A percentile compares a stretch with the other conserved stretches of the same genome.
Conservation (phyloP, 2,329 filamentous ascomycete species). For the Trichoderma sp. region DNA sequence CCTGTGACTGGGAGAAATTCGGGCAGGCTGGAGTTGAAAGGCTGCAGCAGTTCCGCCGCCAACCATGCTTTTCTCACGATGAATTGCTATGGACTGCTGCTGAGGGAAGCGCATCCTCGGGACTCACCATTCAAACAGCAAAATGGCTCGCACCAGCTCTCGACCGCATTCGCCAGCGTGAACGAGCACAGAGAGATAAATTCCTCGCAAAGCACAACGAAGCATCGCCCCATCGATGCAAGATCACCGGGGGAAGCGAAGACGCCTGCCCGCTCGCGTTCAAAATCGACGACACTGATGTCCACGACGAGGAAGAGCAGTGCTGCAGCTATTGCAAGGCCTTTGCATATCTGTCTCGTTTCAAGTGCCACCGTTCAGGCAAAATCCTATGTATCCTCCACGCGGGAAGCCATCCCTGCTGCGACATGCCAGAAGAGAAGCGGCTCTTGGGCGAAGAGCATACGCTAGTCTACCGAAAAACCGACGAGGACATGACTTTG, state of each 20-base stretch:
- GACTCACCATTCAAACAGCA: slow-evolving; percentile 77
- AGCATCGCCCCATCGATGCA: slow-evolving; percentile 55
- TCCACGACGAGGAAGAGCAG: slow-evolving; percentile 89
- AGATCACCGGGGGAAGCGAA: slow-evolving; percentile 44
- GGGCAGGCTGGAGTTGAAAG: slow-evolving; percentile 84
- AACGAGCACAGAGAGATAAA: slow-evolving; percentile 65
- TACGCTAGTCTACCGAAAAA: slow-evolving; percentile 73
- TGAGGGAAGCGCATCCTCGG: slow-evolving; percentile 66
- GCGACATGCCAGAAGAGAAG: slow-evolving; percentile 65
- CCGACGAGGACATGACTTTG: slow-evolving; percentile 67
- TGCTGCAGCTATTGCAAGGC: slow-evolving; percentile 93
- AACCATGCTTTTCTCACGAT: slow-evolving; percentile 97
- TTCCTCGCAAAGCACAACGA: slow-evolving; percentile 69
- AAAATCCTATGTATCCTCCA: slow-evolving; percentile 84
- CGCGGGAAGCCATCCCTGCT: slow-evolving; percentile 79
- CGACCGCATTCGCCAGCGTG: slow-evolving; percentile 73
- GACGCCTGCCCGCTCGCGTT: slow-evolving; percentile 62
- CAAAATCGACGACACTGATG: slow-evolving; percentile 69
- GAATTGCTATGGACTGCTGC: slow-evolving; percentile 91
- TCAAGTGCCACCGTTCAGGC: slow-evolving; percentile 77
- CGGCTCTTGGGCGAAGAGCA: slow-evolving; percentile 72
- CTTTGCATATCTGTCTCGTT: slow-evolving; percentile 87
- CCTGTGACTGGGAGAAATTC: slow-evolving; percentile 90
- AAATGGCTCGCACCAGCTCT: slow-evolving; percentile 94
- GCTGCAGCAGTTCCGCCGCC: slow-evolving; percentile 81